Evolutionary conservation across 23 red algal species (phyloP), one percentile per base, ranked within the genome.

Genomic region (Gracilaria gracilis): DNA sequence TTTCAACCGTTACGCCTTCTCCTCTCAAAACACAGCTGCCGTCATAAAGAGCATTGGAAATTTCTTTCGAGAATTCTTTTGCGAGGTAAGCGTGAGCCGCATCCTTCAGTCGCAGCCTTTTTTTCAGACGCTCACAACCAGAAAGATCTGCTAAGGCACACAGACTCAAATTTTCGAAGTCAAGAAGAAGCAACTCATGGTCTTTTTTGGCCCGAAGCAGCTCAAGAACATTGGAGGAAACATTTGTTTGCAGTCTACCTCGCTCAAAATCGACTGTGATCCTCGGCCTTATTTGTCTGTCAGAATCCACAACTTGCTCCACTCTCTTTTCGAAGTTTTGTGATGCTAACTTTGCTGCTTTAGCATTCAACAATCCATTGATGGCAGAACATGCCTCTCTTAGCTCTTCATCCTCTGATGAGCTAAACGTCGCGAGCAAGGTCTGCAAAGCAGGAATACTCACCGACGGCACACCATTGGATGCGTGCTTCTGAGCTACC

Each of bases 61-160:
- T 42, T 36, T 87, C 67, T 33, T 75, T 57, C 47, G 53, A 87
- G 34, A 87, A 74, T 42, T 87, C 65, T 48, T 57, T 57, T 46
- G 67, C 67, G 6, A 75, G 53, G 61, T 57, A 67, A 38, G 65
- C 67, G 37, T 87, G 84, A 12, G 36, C 46, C 9, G 34, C 51
- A 24, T 75, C 50, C 40, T 49, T 67, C 9, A 40, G 20, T 20
- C 34, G 37, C 69, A 87, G 21, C 20, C 84, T 64, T 48, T 40
- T 32, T 25, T 61, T 40, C 65, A 87, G 67, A 23, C 35, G 23
- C 67, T 77, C 67, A 67, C 84, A 87, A 7, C 62, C 84, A 35
- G 84, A 87, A 33, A 87, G 31, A 31, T 75, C 50, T 55, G 34
- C 64, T 21, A 87, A 29, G 40, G 69, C 51, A 23, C 51, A 70